Base-by-base conservation (phyloP, 257 asterid genomes). In the Solanum ossicruentum region DNA sequence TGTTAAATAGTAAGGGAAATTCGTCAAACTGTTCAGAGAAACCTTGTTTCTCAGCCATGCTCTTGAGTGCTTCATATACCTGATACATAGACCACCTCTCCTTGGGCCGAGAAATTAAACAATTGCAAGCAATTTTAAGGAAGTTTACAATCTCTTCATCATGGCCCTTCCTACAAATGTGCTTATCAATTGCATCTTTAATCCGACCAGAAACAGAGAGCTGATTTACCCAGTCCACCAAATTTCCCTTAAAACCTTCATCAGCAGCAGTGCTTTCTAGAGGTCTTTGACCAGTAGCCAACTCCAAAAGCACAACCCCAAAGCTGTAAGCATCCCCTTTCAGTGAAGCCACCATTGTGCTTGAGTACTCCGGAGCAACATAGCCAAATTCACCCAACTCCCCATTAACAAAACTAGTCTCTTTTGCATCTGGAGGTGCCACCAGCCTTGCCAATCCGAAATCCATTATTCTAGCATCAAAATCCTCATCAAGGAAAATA, bases 391-490 rank as follows among this genome's bases (percentile, higher is more conserved):
- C 97, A 58, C 96, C 94, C 26, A 89, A 77, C 81, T 91, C 94
- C 12, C 91, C 95, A 20, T 85, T 87, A 28, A 89, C 88, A 39
- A 82, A 92, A 84, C 92, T 90, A 23, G 88, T 85, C 89, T 90
- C 93, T 9, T 91, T 86, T 10, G 92, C 83, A 8, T 89, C 92
- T 5, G 93, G 80, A 7, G 92, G 84, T 21, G 87, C 67, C 86
- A 93, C 49, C 13, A 94, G 88, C 32, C 94, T 88, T 6, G 98
- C 97, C 87, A 95, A 81, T 20, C 99, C 99, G 77, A 93, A 94
- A 85, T 93, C 98, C 95, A 93, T 96, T 84, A 95, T 89, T 93
- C 98, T 89, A 52, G 97, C 90, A 89, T 96, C 99, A 72, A 87
- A 95, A 87, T 96, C 99, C 89, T 96, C 99, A 55, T 96, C 98